Base-by-base conservation (phyloP, 257 asterid species). In the Solanum appendiculatum region DNA sequence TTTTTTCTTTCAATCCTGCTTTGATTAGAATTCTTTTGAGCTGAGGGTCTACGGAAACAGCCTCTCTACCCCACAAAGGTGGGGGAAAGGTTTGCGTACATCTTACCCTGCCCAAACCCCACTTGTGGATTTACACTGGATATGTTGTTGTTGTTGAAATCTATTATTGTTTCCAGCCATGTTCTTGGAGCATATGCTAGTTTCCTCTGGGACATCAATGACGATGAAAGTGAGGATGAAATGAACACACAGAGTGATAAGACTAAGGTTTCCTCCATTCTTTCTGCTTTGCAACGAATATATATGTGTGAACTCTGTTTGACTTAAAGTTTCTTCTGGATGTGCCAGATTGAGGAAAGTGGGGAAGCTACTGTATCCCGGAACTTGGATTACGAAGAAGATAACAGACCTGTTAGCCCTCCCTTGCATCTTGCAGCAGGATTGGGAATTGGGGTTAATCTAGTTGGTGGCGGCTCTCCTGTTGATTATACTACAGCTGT, bases 201-300 rank as follows among this genome's bases (percentile, higher is more conserved):
- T 87, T 95, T 95, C 86, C 92, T 97, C 63, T 97, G 99, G 99
- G 93, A 92, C 34, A 86, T 91, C n/a, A 98, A 90, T 83, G 96
- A 90, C 7, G 82, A 63, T 1, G 93, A 92, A 75, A 91, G 90
- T 18, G 96, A 93, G 63, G 94, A 91, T 25, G 97, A 91, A 85
- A 82, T 70, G 72, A 78, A 31, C 85, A 63, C 40, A 25, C 84
- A 88, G 63, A 85, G 88, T 83, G 89, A 86, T 18, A 84, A 54
- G 44, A 34, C 87, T 82, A 88, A 90, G 95, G 98, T 95, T 64
- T 64, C 37, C 14, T 33, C 39, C 25, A 1, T 36, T 23, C 70
- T 74, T 66, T 86, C 66, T 40, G 60, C 89, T 44, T 48, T 27
- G 39, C 80, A 39, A 68, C 34, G 25, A 80, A 39, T 84, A 46